phyloP scores from a whole-genome alignment of 1,284 basidiomycete species.

The Filobasidium uniguttulatum region DNA sequence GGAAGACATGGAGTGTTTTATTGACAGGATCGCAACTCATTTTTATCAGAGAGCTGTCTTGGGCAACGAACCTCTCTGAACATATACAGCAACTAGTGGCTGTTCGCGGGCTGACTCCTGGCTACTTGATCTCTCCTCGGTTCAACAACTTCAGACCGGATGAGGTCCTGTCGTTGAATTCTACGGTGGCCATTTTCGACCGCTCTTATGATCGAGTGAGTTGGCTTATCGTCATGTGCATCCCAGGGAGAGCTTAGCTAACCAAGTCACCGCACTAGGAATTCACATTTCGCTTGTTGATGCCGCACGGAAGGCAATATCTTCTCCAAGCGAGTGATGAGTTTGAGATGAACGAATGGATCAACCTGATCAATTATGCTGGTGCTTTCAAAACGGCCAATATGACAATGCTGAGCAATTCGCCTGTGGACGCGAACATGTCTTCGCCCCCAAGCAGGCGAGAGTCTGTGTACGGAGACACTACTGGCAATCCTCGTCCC shows the following conservation, averaged over 20 bases:
- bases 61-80: constrained; percentile 49
- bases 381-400: constrained; percentile 45
- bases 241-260: background rate
- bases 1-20: constrained; percentile 74
- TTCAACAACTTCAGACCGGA: constrained; percentile 65
- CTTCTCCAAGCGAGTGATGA: constrained; percentile 64
- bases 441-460: background rate
- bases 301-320: constrained; percentile 62
- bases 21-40: constrained; percentile 82
- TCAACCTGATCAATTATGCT: constrained; percentile 85
- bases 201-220: constrained; percentile 57
- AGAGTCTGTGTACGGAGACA: background rate
- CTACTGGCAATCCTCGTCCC: no score
- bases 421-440: background rate
- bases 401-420: constrained; percentile 2
- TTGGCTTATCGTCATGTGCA: background rate
- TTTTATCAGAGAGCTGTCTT: constrained; percentile 73
- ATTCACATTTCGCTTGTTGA: constrained; percentile 64
- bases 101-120: constrained; percentile 5
- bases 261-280: constrained; percentile 42
- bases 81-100: constrained; percentile 36
- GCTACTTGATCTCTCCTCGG: constrained; percentile 40
- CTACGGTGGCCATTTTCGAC: constrained; percentile 67
- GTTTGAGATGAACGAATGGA: constrained; percentile 78
- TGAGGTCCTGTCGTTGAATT: constrained; percentile 66